phyloP scores from a whole-genome alignment of 352 stramenopile genomes.

The Globisporangium splendens region DNA sequence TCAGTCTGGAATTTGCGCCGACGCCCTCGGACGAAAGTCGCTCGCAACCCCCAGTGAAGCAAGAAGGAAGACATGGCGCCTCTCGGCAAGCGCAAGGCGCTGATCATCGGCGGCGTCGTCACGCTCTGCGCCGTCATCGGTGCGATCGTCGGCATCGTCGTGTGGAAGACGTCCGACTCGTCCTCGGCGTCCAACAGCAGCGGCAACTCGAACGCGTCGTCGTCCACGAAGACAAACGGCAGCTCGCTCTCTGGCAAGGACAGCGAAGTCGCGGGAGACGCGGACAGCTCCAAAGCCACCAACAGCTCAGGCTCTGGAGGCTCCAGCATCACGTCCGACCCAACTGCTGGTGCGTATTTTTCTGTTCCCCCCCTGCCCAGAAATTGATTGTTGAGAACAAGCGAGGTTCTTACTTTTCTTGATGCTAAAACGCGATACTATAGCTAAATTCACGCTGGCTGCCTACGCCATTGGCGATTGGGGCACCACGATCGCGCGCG shows the following conservation, averaged over 20 bases:
- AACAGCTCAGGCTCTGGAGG: no score
- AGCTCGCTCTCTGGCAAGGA: no score
- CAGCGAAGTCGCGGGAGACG: no score
- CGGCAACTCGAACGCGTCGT: conserved; percentile 17
- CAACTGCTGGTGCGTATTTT: conserved; percentile 27
- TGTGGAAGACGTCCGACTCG: conserved; percentile 29
- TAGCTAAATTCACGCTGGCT: conserved; percentile 45
- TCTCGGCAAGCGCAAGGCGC: conserved; percentile 30
- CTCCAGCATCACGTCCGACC: conserved; percentile 40
- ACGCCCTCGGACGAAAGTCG: background rate
- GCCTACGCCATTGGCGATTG: conserved; percentile 76
- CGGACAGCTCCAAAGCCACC: no score
- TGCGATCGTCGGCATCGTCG: conserved; percentile 39
- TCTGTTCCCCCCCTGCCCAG: no score
- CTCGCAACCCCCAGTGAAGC: background rate
- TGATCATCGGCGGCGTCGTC: conserved; percentile 35
- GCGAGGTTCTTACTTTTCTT: no score
- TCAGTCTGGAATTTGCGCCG: conserved; percentile 14
- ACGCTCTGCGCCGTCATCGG: conserved; percentile 41
- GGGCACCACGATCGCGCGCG: conserved; percentile 51
- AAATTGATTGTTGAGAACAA: background rate
- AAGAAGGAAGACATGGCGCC: conserved; percentile 6
- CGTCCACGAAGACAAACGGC: no score
- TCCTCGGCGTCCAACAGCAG: conserved; percentile 16
- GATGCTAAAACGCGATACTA: no score